Evolutionary conservation across 495 filamentous ascomycete species (phyloP), one percentile per base, ranked within the genome.

Genomic region (Filosporella fistucella): DNA sequence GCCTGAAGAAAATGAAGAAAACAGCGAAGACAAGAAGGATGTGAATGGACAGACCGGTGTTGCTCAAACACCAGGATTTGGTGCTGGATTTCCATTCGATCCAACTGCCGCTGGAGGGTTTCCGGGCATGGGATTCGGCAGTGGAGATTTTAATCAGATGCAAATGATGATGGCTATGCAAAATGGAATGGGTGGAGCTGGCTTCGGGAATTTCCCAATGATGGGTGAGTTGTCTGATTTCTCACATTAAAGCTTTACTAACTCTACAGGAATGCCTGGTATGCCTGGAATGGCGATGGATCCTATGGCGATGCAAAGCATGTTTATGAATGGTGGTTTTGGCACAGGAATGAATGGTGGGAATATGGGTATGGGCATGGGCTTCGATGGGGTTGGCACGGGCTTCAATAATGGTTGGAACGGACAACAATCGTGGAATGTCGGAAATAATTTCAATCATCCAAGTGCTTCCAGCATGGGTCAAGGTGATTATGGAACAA

Each of bases 301-400:
- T 74, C 87, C 86, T 57, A 91, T 91, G 86, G 73, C 74, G 70
- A 87, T 89, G 79, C 86, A 93, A 68, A 83, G 79, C 65, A 91
- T 94, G 85, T 88, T 86, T 77, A 77, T 79, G 74, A 77, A 68
- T 62, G 84, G 85, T 66, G 87, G 85, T 49, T 91, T 82, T 69
- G 83, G 83, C 59, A 74, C 77, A 62, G 77, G 78, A 64, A 91
- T 91, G 85, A 84, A 82, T 79, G 84, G 84, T 73, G 90, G 89
- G 87, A 86, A 81, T 72, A 87, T 84, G 78, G 86, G 84, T 67
- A 89, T 93, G 87, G 82, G 82, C 58, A 83, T 84, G 80, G 86
- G 83, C 56, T 91, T 80, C 75, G 80, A 82, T 74, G 54, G 54
- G 16, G 51, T 57, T 45, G 54, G 58, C 14, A 20, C 48, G 34